Conservation (phyloP, 257 asterid genomes). For the Solanum gandarillasii region DNA sequence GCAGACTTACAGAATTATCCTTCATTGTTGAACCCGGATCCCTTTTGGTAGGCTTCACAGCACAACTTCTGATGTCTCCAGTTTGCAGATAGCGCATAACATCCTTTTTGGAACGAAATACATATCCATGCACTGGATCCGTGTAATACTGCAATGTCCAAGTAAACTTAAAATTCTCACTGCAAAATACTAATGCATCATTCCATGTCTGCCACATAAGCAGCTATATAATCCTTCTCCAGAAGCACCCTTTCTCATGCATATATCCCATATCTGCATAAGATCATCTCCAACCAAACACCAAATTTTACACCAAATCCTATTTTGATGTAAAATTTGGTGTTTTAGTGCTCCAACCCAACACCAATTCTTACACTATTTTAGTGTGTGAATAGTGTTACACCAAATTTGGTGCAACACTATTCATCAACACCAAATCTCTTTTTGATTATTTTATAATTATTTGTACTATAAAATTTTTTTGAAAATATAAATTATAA, state of each 20-base stretch:
- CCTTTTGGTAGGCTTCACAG: slow-evolving; percentile 12
- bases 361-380: neutral
- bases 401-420: neutral
- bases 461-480: neutral
- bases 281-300: neutral
- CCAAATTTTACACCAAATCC: neutral
- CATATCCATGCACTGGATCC: slow-evolving; percentile 49
- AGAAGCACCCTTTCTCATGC: neutral
- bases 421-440: neutral
- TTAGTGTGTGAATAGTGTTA: neutral
- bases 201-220: neutral
- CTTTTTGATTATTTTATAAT: neutral
- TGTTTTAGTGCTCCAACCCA: neutral
- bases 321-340: neutral
- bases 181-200: neutral
- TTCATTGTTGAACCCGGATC: neutral
- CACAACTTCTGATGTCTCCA: slow-evolving; percentile 15
- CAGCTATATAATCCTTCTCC: neutral
- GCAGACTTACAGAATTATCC: slow-evolving; percentile 22
- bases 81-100: slow-evolving; percentile 11
- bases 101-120: slow-evolving; percentile 35
- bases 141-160: slow-evolving; percentile 40
- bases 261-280: neutral
- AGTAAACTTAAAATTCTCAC: neutral
- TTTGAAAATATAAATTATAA: too few species aligned